Evolutionary conservation across 2,329 filamentous ascomycete species (phyloP), one percentile per base, ranked within the genome.

Genomic region (Orbilia oligospora): DNA sequence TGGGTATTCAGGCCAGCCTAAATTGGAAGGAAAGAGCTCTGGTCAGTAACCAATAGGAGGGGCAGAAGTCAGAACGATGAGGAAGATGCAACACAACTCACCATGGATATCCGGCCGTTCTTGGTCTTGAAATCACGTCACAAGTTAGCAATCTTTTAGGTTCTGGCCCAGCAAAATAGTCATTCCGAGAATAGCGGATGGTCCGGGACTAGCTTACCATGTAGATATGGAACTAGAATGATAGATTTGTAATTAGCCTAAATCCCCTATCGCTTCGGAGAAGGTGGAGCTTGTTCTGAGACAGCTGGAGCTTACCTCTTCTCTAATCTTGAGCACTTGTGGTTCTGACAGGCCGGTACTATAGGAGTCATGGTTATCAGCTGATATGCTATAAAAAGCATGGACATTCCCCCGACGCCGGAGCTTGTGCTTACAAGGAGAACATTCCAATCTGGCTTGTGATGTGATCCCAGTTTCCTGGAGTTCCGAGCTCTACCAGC

Each of bases 381-480:
- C 38, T 22, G 38, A 30, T 48, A 14, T 67, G 18, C 64, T 53
- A 51, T 18, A 27, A 67, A 53, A 51, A 67, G 33, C 46, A 67
- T 41, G 30, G 12, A 27, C n/a, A 14, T 38, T 48, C 33, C 64
- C 18, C 64, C 49, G 64, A 46, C 22, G n/a, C 36, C 55, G 48
- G 41, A 72, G 33, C 16, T 24, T 20, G n/a, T 56, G 27, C 76
- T 75, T 79, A 79, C 76, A 79, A 99, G 82, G 96, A 95, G 84
- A 99, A 99, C 96, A 99, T 99, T 87, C 96, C 96, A 83, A 99
- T 99, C 90, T 97, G 93, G 86, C 89, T 94, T 82, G 96, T 98
- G 87, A 99, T 99, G 89, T 99, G 96, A 85, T 91, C 93, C 96
- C 96, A 99, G 88, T 98, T 93, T 86, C 97, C 93, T 89, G 94